phyloP scores from a whole-genome alignment of 176 grass and related monocot species.

The Oryza meridionalis region DNA sequence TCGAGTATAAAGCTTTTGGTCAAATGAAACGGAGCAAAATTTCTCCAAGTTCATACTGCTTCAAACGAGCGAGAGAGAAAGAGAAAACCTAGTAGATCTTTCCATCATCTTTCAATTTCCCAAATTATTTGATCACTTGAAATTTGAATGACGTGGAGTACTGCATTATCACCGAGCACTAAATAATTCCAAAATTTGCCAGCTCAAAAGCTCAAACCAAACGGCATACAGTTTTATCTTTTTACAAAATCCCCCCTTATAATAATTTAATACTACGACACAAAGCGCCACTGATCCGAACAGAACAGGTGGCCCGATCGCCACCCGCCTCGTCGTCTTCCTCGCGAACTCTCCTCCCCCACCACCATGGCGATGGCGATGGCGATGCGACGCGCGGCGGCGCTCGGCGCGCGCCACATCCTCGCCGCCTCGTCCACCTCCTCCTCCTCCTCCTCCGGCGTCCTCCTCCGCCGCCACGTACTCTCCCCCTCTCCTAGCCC shows the following conservation, averaged over 20 bases:
- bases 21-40: too few species aligned
- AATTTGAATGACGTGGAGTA: neutral
- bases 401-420: constrained; percentile 63
- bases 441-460: neutral
- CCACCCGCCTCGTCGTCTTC: constrained; percentile 40
- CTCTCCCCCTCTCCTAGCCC: neutral
- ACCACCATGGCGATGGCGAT: constrained; percentile 56
- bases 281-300: neutral
- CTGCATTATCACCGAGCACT: too few species aligned
- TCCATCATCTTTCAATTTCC: neutral
- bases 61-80: too few species aligned
- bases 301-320: neutral
- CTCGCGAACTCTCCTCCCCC: neutral
- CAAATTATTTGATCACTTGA: neutral
- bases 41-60: neutral
- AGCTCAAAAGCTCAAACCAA: neutral
- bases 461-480: constrained; percentile 49
- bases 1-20: too few species aligned
- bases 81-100: too few species aligned
- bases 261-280: neutral
- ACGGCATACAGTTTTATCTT: too few species aligned
- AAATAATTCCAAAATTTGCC: neutral
- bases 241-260: neutral
- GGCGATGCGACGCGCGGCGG: constrained; percentile 59
- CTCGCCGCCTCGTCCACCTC: constrained; percentile 22